Base-by-base conservation (phyloP, 352 stramenopile species). In the Phytopythium oedochilum region DNA sequence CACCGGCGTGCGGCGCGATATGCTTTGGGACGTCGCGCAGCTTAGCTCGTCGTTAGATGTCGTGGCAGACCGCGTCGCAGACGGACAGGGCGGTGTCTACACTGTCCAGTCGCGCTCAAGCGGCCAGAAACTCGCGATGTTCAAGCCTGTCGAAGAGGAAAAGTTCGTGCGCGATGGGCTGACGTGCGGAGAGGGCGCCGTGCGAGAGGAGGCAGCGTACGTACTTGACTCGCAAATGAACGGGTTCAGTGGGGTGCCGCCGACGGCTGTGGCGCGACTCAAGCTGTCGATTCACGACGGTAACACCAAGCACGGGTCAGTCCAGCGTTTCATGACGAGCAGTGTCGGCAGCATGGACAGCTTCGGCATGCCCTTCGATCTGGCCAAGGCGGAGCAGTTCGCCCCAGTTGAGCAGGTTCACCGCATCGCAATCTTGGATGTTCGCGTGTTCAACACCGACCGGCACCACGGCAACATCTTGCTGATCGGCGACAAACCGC, bases 401-500 rank as follows among this genome's bases (percentile, higher is more conserved):
- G 77, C 86, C 1, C 66, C 77, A 0, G 75, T 88, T 1, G 78
- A 88, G 8, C 82, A 96, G 43, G 79, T 96, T 20, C 86, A 96
- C 29, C 75, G 75, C 46, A 94, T 96, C 42, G 87, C 73, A 0
- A 45, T 96, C 20, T 59, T 96, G 15, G 86, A 96, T 31, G 57
- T 94, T 15, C 78, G 87, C 3, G 66, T 95, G 29, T 92, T 93
- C 64, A 96, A 96, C 55, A 91, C 78, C 18, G 86, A 96, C 55
- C 81, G 87, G 11, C 85, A 96, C 47, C 71, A 82, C 8, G 86
- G 86, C 36, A 93, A 89, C 46, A 90, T 91, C 20, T 55, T 90
- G 43, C 70, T 91, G 14, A 89, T 89, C 20, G 79, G 78, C 6
- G 83, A 91, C 25, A 86, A 78, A 55, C 73, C 85, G 31, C 80